Percentiles rank a stretch among this genome's conserved stretches.
Conservation (phyloP, 768 basidiomycete species). For the Collybia mongolica region DNA sequence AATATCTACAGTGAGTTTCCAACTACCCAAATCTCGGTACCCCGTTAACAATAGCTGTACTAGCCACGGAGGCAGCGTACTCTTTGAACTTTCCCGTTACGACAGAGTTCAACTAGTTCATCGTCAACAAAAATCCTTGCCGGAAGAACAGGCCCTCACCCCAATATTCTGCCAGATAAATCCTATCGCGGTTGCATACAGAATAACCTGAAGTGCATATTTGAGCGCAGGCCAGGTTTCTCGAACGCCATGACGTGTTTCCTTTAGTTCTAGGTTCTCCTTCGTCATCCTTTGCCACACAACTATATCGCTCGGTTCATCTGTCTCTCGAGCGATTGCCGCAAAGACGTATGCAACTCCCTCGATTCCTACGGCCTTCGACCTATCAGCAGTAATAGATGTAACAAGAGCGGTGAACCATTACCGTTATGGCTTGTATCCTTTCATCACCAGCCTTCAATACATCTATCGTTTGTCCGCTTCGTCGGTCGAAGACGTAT, state of each 20-base stretch:
- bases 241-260: not conserved
- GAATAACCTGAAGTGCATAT: not conserved
- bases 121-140: not conserved
- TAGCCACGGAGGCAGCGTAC: too few species aligned
- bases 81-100: too few species aligned
- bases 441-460: constrained; percentile 5
- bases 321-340: not conserved
- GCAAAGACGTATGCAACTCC: not conserved
- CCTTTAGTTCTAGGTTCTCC: not conserved
- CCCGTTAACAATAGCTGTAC: too few species aligned
- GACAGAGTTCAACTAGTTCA: not conserved
- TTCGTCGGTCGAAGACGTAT: constrained; percentile 15
- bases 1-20: too few species aligned
- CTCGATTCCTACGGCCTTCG: not conserved
- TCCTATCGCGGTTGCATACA: not conserved
- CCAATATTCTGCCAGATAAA: not conserved
- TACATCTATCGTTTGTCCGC: constrained; percentile 8
- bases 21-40: too few species aligned
- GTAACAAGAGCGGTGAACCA: too few species aligned
- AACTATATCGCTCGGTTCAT: not conserved
- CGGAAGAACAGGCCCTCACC: not conserved
- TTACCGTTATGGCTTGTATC: constrained; percentile 14
- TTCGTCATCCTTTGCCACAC: not conserved
- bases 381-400: not conserved
- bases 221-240: not conserved